Evolutionary conservation across 2,329 filamentous ascomycete genomes (phyloP), one percentile per base, ranked within the genome.

Genomic region (Fusarium anguioides): DNA sequence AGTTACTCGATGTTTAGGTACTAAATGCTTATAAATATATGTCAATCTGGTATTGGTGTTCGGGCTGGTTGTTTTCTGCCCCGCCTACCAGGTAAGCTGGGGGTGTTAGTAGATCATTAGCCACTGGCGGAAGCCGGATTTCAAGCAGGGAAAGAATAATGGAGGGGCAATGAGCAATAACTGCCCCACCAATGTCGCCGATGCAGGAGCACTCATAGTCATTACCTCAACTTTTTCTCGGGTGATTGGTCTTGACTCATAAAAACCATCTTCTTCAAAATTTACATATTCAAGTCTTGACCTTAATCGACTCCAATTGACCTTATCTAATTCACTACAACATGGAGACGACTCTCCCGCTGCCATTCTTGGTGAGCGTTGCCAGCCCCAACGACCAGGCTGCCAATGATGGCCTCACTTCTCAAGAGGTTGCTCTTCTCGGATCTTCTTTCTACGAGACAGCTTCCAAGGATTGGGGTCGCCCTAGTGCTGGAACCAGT

Each of bases 331-430:
- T 49, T 44, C 31, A 35, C 18, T 63, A 60, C 75, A 75, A 61
- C 64, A 90, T 90, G 88, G 88, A 90, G 77, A 87, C 87, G 27
- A 88, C 84, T 60, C 81, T 89, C 21, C 86, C 88, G 11, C 79
- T 90, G 50, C 88, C 88, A 23, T 89, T 90, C 73, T 80, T 90
- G 60, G 80, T 88, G 76, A 83, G 84, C 72, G 83, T 89, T 62
- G 81, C 84, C 62, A 80, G 83, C 65, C 81, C 83, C 3, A 81
- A 82, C 24, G 81, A 80, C 40, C 78, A 86, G 65, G 77, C 79
- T 54, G 80, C 83, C 37, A 77, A 79, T 47, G 81, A 85, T 53
- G 87, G 87, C 56, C 81, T 90, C 60, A 85, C 76, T 31, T 81
- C 79, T 59, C 83, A 84, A 50, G 86, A 90, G 75, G 79, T 90